A percentile compares a stretch with the other conserved stretches of the same genome.
phyloP scores from a whole-genome alignment of 441 rosid genomes.

The Croton laevigatus region DNA sequence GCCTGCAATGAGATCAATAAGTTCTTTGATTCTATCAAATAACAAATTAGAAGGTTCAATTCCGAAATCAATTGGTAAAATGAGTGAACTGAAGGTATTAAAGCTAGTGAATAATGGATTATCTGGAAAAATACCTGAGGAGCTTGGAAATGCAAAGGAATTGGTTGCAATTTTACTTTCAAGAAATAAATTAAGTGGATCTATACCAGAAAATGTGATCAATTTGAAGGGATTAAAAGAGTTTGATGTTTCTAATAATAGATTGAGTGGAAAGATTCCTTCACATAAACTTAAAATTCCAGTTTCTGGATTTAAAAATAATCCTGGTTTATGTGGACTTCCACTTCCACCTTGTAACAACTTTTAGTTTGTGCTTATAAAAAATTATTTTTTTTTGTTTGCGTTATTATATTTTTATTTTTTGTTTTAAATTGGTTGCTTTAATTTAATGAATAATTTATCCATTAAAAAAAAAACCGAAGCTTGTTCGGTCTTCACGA shows the following conservation, averaged over 20 bases:
- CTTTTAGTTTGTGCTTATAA: neutral
- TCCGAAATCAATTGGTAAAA: conserved; percentile 40
- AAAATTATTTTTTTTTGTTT: neutral
- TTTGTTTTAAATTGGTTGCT: too few relatives aligned
- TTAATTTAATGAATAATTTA: too few relatives aligned
- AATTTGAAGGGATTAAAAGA: conserved; percentile 38
- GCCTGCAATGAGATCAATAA: conserved; percentile 36
- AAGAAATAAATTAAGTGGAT: conserved; percentile 38
- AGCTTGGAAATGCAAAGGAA: conserved; percentile 37
- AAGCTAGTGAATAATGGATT: conserved; percentile 34
- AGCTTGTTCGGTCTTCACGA: too few relatives aligned
- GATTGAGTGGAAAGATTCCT: conserved; percentile 42
- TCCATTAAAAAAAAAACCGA: too few relatives aligned
- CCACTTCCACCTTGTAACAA: conserved; percentile 53
- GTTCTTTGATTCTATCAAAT: conserved; percentile 37
- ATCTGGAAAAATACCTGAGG: conserved; percentile 40
- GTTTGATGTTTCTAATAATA: conserved; percentile 44
- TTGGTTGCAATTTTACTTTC: conserved; percentile 44
- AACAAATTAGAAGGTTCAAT: conserved; percentile 43
- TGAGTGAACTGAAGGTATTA: conserved; percentile 33
- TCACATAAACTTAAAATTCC: conserved; percentile 38
- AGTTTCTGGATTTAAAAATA: conserved; percentile 37
- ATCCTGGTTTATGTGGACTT: conserved; percentile 45
- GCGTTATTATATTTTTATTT: too few relatives aligned
- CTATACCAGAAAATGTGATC: conserved; percentile 38